Conservation (phyloP, 257 asterid genomes). For the Cinchona pubescens region DNA sequence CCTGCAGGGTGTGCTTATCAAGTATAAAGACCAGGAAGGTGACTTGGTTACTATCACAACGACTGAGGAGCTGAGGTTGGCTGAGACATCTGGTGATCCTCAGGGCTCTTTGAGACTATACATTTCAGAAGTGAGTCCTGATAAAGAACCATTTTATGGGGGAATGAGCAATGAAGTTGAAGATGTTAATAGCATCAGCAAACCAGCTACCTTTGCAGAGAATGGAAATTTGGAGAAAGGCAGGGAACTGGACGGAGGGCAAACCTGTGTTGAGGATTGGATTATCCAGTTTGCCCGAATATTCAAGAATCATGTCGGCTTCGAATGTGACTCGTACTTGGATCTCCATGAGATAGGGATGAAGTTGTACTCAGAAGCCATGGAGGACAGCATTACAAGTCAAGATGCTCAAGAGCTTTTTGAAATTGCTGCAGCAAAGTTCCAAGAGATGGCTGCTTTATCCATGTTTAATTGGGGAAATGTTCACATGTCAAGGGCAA, state of each 20-base stretch:
- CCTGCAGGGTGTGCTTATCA: slow-evolving; percentile 77
- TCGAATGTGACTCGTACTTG: slow-evolving; percentile 77
- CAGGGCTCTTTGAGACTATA: slow-evolving; percentile 66
- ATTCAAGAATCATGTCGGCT: slow-evolving; percentile 83
- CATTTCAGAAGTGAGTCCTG: slow-evolving; percentile 75
- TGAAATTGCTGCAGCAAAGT: slow-evolving; percentile 69
- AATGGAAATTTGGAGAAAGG: slow-evolving; percentile 31
- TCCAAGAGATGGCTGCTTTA: slow-evolving; percentile 88
- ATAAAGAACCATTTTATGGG: slow-evolving; percentile 71
- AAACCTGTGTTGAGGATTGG: slow-evolving; percentile 67
- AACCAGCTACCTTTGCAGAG: slow-evolving; percentile 31
- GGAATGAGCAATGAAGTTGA: slow-evolving; percentile 49
- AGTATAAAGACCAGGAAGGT: slow-evolving; percentile 89
- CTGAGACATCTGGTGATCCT: slow-evolving; percentile 69
- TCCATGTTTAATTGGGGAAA: slow-evolving; percentile 94
- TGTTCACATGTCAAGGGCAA: slow-evolving; percentile 77
- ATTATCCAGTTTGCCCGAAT: slow-evolving; percentile 74
- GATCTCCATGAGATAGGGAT: slow-evolving; percentile 85
- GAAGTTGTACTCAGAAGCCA: slow-evolving; percentile 81
- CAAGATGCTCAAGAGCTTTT: slow-evolving; percentile 75
- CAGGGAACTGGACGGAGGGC: slow-evolving; percentile 26
- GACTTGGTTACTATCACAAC: slow-evolving; percentile 87
- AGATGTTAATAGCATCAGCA: slow-evolving; percentile 30
- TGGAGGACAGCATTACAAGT: slow-evolving; percentile 80
- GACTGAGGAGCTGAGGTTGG: slow-evolving; percentile 80